phyloP scores from a whole-genome alignment of 768 basidiomycete genomes.

The Hirschioporus abietinus region DNA sequence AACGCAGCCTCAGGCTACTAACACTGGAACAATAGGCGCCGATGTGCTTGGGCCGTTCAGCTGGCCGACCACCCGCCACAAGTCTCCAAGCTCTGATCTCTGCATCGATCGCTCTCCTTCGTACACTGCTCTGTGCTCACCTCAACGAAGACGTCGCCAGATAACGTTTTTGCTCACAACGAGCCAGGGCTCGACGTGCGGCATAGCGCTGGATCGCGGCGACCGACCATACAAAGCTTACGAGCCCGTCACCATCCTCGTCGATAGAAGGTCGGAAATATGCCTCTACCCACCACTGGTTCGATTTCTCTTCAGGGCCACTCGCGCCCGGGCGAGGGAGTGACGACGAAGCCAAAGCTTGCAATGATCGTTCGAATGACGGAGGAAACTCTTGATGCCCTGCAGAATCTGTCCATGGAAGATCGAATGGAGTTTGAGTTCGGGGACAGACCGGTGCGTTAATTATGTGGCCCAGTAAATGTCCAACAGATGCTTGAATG shows the following conservation, averaged over 20 bases:
- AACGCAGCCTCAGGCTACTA: background rate
- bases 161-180: background rate
- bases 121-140: background rate
- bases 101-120: background rate
- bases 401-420: constrained; percentile 24
- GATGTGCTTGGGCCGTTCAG: background rate
- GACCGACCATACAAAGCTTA: background rate
- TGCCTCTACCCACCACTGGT: constrained; percentile 60
- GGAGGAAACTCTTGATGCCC: constrained; percentile 63
- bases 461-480: background rate
- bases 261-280: constrained; percentile 23
- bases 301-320: constrained; percentile 56
- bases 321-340: constrained; percentile 47
- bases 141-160: background rate
- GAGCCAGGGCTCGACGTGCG: background rate
- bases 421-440: constrained; percentile 52
- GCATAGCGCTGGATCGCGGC: background rate
- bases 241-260: background rate
- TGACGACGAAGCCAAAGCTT: constrained; percentile 58
- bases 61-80: background rate
- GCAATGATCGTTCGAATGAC: constrained; percentile 78
- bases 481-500: background rate
- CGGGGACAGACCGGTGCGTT: constrained; percentile 50
- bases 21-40: background rate
- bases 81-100: background rate